phyloP scores from a whole-genome alignment of 1,284 basidiomycete species.

The Apiotrichum akiyoshidainum region DNA sequence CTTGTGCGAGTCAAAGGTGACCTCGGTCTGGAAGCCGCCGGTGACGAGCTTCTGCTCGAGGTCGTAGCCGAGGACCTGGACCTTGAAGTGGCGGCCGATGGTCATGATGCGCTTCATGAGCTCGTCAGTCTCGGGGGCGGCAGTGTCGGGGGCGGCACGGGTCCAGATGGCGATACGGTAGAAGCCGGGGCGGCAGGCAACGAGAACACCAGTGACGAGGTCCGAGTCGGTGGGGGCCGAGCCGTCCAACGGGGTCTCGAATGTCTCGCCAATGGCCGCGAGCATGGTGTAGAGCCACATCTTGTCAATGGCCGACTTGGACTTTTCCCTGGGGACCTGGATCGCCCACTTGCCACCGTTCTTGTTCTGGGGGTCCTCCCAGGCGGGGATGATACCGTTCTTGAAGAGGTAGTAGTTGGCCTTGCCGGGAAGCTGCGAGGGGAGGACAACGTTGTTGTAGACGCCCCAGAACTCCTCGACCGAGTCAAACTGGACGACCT shows the following conservation, averaged over 20 bases:
- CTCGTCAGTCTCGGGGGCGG: constrained; percentile 41
- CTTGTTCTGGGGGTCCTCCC: constrained; percentile 95
- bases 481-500: constrained; percentile 86
- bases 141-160: constrained; percentile 64
- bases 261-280: constrained; percentile 93
- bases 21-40: constrained; percentile 80
- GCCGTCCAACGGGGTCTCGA: constrained; percentile 66
- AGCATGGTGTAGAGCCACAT: constrained; percentile 99
- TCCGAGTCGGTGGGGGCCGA: constrained; percentile 54
- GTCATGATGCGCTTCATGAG: constrained; percentile 69
- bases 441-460: constrained; percentile 97
- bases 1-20: constrained; percentile 90
- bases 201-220: constrained; percentile 90
- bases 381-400: constrained; percentile 92
- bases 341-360: constrained; percentile 98
- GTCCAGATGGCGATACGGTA: constrained; percentile 98
- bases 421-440: constrained; percentile 88
- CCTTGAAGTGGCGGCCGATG: constrained; percentile 84
- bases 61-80: constrained; percentile 74
- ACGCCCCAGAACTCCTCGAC: constrained; percentile 99
- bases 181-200: constrained; percentile 89
- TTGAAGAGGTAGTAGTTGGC: constrained; percentile 99
- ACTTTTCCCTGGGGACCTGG: constrained; percentile 95
- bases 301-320: constrained; percentile 75
- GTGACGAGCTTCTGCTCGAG: constrained; percentile 65